Percentiles rank a stretch among this genome's conserved stretches.
phyloP scores from a whole-genome alignment of 306 rosid genomes.

The Cajanus cajan region DNA sequence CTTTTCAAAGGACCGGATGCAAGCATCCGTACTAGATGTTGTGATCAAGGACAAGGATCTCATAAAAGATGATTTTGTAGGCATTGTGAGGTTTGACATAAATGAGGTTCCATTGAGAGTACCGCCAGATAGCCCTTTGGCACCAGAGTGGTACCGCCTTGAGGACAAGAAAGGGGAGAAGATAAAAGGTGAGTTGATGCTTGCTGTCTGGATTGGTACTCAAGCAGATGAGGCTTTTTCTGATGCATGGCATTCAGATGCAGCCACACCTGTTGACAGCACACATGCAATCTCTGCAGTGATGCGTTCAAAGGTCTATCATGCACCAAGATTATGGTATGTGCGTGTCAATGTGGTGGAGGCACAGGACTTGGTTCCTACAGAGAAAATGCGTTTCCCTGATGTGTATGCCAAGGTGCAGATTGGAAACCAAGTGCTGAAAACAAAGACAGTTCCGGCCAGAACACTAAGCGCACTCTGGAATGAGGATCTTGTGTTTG shows the following conservation, averaged over 20 bases:
- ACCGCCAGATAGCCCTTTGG: slow-evolving; percentile 89
- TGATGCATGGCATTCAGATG: slow-evolving; percentile 91
- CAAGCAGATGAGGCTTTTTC: slow-evolving; percentile 91
- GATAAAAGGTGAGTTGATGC: slow-evolving; percentile 82
- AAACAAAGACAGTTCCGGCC: slow-evolving; percentile 48
- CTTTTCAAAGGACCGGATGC: slow-evolving; percentile 81
- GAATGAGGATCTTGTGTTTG: slow-evolving; percentile 55
- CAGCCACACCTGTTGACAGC: slow-evolving; percentile 58
- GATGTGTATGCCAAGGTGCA: slow-evolving; percentile 49
- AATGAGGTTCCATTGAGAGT: slow-evolving; percentile 78
- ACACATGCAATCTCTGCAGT: slow-evolving; percentile 39
- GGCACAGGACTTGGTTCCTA: slow-evolving; percentile 52
- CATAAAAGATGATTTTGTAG: slow-evolving; percentile 83
- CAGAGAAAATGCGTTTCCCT: slow-evolving; percentile 46
- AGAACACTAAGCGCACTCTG: slow-evolving; percentile 39
- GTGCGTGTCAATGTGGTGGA: slow-evolving; percentile 62
- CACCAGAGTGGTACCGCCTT: slow-evolving; percentile 88
- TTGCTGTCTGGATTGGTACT: slow-evolving; percentile 93
- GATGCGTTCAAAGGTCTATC: slow-evolving; percentile 67
- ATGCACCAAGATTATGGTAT: slow-evolving; percentile 75
- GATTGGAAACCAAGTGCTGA: slow-evolving; percentile 49
- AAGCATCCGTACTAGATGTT: slow-evolving; percentile 82
- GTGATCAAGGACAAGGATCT: slow-evolving; percentile 80
- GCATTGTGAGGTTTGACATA: slow-evolving; percentile 72
- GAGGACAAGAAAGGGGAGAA: slow-evolving; percentile 75